Evolutionary conservation across 768 basidiomycete genomes (phyloP), one percentile per base, ranked within the genome.

Genomic region (Phaeotremella fagi): DNA sequence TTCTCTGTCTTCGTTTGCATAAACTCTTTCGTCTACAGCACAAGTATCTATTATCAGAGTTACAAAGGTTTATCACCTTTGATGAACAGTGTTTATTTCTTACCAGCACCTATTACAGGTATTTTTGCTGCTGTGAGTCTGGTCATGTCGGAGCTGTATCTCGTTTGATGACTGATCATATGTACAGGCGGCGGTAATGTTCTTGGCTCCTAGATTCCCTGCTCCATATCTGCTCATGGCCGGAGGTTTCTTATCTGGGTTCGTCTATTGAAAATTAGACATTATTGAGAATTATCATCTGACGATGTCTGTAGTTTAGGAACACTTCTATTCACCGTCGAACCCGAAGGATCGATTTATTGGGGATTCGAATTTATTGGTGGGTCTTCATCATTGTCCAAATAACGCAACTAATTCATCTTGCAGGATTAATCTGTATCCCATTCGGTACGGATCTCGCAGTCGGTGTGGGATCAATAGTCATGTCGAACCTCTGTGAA

Each of bases 41-140:
- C 38, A 6, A 50, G 57, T 0, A 46, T 59, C 42, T 64, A 36
- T 14, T 68, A 64, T 44, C 66, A 68, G 31, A 54, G 59, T 18
- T 53, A 44, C 38, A 54, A 61, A 36, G 60, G 60, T 14, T 31
- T 54, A 27, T 41, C 49, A 16, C 54, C 63, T 1, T 29, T 65
- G 12, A 22, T 48, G 20, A 65, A 58, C 29, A 36, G 52, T 20
- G 20, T 57, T 7, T 23, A 46, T 16, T 18, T 53, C 4, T 11
- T 57, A n/a, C 59, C 59, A 2, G 36, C 35, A 18, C 47, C 45
- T 28, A 18, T 61, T n/a, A 26, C 25, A 5, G 59, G 59, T 7
- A 24, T 54, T 9, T 18, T 42, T 18, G 55, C 55, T 33, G 22
- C 33, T 18, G 62, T 60, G 44, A 25, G 53, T 45, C 2, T 16